Percentiles rank a stretch among this genome's conserved stretches.
phyloP scores from a whole-genome alignment of 352 stramenopile genomes.

The Globisporangium spiculum region DNA sequence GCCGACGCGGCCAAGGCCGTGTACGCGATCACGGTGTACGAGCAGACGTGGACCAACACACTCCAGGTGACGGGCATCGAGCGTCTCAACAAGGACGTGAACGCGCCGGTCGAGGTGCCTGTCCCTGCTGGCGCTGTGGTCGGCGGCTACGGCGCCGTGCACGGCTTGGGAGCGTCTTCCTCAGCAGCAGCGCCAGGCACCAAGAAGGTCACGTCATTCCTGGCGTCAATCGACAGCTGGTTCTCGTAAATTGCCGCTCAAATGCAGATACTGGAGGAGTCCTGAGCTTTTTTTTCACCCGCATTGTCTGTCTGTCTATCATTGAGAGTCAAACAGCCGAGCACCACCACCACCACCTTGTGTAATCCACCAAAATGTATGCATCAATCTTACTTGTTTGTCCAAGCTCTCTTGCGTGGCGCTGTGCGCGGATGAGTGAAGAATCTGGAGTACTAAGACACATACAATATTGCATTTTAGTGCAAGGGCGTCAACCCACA shows the following conservation, averaged over 20 bases:
- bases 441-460: too few species aligned
- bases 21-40: conserved; percentile 55
- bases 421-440: too few species aligned
- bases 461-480: too few species aligned
- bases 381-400: too few species aligned
- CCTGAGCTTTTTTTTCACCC: too few species aligned
- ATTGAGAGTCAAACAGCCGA: too few species aligned
- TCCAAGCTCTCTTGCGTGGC: too few species aligned
- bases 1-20: conserved; percentile 27
- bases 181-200: background rate
- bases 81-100: background rate
- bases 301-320: too few species aligned
- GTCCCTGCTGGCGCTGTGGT: background rate
- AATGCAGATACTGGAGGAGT: too few species aligned
- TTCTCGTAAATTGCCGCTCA: background rate
- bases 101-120: background rate
- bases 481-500: too few species aligned
- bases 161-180: background rate
- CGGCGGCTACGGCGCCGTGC: background rate
- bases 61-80: conserved; percentile 50
- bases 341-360: too few species aligned
- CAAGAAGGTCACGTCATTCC: background rate
- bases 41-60: conserved; percentile 59
- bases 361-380: too few species aligned
- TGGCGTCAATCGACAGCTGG: background rate